Percentiles rank a stretch among this genome's conserved stretches.
Evolutionary conservation across 1,284 basidiomycete genomes (phyloP).

Genomic region (Testicularia cyperi): DNA sequence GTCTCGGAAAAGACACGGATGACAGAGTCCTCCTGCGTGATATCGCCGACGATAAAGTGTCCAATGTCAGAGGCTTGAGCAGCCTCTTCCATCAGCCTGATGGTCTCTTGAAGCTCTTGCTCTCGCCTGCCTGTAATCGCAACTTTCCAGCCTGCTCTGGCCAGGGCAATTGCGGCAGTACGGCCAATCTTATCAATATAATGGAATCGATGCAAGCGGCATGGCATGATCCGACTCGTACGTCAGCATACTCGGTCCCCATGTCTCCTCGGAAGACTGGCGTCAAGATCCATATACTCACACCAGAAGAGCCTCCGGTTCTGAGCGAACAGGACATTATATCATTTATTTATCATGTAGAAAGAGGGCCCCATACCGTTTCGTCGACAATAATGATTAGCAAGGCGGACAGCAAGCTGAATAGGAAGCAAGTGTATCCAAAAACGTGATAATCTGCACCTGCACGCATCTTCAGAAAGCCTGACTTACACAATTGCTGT

Average conservation of each 20-base stretch:
- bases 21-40: slow-evolving; percentile 42
- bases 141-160: slow-evolving; percentile 45
- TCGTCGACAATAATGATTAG: no score
- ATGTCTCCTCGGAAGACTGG: no score
- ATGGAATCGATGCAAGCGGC: not conserved
- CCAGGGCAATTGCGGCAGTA: slow-evolving; percentile 40
- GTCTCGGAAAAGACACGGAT: slow-evolving; percentile 26
- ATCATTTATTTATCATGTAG: not conserved
- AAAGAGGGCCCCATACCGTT: no score
- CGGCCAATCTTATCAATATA: slow-evolving; percentile 34
- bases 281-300: no score
- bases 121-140: slow-evolving; percentile 37
- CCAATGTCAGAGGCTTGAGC: slow-evolving; percentile 7
- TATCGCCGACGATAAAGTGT: slow-evolving; percentile 27
- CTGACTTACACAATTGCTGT: slow-evolving; percentile 47
- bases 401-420: no score
- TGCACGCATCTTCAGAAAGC: no score
- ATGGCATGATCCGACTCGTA: no score
- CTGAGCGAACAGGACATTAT: slow-evolving; percentile 2
- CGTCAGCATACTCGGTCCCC: no score
- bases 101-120: slow-evolving; percentile 22
- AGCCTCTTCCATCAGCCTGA: slow-evolving; percentile 18
- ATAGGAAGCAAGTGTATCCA: no score
- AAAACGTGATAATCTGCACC: no score
- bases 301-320: slow-evolving; percentile 36